A percentile compares a stretch with the other conserved stretches of the same genome.
These are phyloP conservation scores for Cladosporium sp. DNA, from an alignment of 2,329 filamentous ascomycete species.

Conservation along the genomic window DNA sequence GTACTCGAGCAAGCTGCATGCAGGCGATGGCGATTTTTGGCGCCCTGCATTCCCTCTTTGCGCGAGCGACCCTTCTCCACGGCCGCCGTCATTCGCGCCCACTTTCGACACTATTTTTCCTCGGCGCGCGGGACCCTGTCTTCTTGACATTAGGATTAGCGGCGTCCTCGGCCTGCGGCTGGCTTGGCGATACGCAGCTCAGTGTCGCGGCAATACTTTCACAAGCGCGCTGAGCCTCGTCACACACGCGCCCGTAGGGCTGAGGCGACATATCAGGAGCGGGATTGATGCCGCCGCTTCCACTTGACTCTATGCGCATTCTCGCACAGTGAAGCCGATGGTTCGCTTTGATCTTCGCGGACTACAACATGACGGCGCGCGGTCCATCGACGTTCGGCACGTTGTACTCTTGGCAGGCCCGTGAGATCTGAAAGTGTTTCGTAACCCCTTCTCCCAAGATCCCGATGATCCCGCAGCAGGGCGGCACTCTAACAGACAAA, in stretches of 20 bases:
- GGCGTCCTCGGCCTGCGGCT: background rate
- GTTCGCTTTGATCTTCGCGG: background rate
- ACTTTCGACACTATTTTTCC: background rate
- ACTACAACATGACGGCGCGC: background rate
- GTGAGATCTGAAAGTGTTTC: conserved; percentile 1
- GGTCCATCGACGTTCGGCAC: conserved; percentile 7
- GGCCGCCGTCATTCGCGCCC: background rate
- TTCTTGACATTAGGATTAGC: background rate
- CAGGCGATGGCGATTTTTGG: too few species aligned
- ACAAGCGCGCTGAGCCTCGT: too few species aligned
- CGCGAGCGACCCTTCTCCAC: background rate
- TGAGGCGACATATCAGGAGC: background rate
- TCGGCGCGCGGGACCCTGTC: background rate
- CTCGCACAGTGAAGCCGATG: background rate
- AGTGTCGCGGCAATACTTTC: too few species aligned
- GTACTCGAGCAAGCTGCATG: too few species aligned
- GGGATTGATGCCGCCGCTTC: background rate
- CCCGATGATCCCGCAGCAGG: background rate
- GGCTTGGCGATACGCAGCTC: background rate
- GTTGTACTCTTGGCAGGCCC: conserved; percentile 3
- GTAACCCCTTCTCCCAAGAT: conserved; percentile 1
- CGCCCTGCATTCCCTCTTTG: background rate
- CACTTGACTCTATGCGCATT: background rate
- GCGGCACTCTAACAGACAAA: background rate
- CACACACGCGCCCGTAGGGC: background rate